phyloP scores from a whole-genome alignment of 139 green algal species.

The Picochlorum costavermella region DNA sequence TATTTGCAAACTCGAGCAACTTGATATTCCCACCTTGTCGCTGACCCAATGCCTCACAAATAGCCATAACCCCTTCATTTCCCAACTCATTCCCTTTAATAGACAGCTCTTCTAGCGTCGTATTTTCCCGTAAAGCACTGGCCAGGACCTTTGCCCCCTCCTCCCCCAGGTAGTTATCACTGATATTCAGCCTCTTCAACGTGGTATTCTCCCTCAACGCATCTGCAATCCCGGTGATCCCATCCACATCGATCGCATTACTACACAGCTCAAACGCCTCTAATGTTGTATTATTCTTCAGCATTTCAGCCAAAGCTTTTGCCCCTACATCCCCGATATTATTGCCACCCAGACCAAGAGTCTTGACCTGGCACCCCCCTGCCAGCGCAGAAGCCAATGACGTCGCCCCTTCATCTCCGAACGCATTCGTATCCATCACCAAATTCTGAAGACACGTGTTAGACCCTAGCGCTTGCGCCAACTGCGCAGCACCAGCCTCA shows the following conservation, averaged over 20 bases:
- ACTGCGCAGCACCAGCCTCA: slow-evolving; percentile 43
- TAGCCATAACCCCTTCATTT: slow-evolving; percentile 66
- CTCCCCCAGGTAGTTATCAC: slow-evolving; percentile 72
- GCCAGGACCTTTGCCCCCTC: slow-evolving; percentile 60
- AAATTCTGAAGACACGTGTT: slow-evolving; percentile 53
- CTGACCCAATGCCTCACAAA: slow-evolving; percentile 63
- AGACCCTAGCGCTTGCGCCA: slow-evolving; percentile 54
- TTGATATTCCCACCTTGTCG: slow-evolving; percentile 14
- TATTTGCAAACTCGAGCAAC: slow-evolving; percentile 89
- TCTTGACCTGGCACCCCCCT: slow-evolving; percentile 33
- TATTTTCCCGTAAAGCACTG: slow-evolving; percentile 69
- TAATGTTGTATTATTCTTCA: slow-evolving; percentile 75
- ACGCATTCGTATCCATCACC: slow-evolving; percentile 69
- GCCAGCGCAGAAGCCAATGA: slow-evolving; percentile 47
- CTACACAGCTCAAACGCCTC: slow-evolving; percentile 64
- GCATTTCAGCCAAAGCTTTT: slow-evolving; percentile 74
- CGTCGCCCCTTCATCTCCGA: slow-evolving; percentile 55
- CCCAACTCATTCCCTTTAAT: slow-evolving; percentile 91
- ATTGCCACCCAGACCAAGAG: slow-evolving; percentile 53
- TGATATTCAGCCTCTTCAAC: slow-evolving; percentile 41
- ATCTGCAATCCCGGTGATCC: slow-evolving; percentile 57
- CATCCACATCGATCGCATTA: slow-evolving; percentile 77
- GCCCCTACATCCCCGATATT: slow-evolving; percentile 67
- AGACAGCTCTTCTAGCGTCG: slow-evolving; percentile 53
- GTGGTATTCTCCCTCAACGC: slow-evolving; percentile 60